These are phyloP conservation scores for Arabidopsis arenosa DNA, from an alignment of 345 rosid genomes.

Conservation along the genomic window DNA sequence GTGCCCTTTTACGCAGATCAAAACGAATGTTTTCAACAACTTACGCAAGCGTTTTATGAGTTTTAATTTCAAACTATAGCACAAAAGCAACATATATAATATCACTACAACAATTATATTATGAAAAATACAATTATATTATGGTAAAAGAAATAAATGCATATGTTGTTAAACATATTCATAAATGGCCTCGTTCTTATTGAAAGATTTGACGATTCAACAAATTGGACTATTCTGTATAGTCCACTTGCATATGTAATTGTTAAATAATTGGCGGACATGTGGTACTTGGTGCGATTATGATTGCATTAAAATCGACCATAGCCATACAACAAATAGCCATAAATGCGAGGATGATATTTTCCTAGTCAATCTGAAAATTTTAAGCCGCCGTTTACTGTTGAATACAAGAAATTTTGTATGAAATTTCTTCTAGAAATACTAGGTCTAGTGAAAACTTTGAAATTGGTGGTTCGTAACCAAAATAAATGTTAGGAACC, in stretches of 20 bases:
- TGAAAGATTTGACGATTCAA: background rate
- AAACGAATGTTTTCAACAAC: no score
- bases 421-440: no score
- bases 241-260: background rate
- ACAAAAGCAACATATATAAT: no score
- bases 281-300: background rate
- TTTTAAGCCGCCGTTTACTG: background rate
- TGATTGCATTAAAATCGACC: slow-evolving; percentile 17
- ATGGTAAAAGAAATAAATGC: no score
- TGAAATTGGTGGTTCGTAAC: background rate
- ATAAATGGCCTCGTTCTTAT: background rate
- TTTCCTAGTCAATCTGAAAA: background rate
- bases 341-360: slow-evolving; percentile 3
- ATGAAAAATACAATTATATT: no score
- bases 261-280: background rate
- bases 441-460: background rate
- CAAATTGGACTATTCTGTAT: background rate
- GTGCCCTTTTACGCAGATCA: no score
- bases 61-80: no score
- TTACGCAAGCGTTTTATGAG: no score
- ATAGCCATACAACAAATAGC: background rate
- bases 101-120: no score
- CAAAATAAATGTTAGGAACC: no score
- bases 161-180: no score
- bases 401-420: background rate